Evolutionary conservation across 768 basidiomycete genomes (phyloP).

Genomic region (Trametes coccinea): DNA sequence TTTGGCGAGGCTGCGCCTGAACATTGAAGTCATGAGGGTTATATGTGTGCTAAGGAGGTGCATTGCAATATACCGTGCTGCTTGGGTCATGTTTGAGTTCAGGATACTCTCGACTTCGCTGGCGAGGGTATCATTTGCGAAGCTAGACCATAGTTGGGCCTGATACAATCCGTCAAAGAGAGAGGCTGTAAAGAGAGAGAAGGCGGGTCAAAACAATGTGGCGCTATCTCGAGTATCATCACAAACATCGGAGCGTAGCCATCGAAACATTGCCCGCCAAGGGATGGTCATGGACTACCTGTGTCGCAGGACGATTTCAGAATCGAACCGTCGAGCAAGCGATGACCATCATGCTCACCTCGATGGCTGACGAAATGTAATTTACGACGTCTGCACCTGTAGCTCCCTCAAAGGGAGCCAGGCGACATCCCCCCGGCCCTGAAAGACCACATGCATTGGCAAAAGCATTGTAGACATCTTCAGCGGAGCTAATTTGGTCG

Average conservation of each 20-base stretch:
- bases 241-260: slow-evolving; percentile 1
- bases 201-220: background rate
- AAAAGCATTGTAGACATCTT: slow-evolving; percentile 9
- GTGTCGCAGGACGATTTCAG: background rate
- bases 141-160: background rate
- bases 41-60: background rate
- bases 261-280: background rate
- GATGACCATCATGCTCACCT: background rate
- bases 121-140: slow-evolving; percentile 1
- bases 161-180: slow-evolving; percentile 2
- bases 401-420: background rate
- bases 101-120: background rate
- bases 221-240: no score
- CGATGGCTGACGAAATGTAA: slow-evolving; percentile 1
- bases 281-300: slow-evolving; percentile 7
- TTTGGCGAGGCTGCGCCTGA: background rate
- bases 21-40: background rate
- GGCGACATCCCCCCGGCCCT: slow-evolving; percentile 1
- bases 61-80: background rate
- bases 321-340: background rate
- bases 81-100: background rate
- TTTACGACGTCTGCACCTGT: slow-evolving; percentile 10
- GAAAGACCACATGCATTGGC: slow-evolving; percentile 13
- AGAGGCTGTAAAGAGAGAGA: background rate
- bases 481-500: background rate